Conservation (phyloP, 345 rosid species). For the Camelina neglecta region DNA sequence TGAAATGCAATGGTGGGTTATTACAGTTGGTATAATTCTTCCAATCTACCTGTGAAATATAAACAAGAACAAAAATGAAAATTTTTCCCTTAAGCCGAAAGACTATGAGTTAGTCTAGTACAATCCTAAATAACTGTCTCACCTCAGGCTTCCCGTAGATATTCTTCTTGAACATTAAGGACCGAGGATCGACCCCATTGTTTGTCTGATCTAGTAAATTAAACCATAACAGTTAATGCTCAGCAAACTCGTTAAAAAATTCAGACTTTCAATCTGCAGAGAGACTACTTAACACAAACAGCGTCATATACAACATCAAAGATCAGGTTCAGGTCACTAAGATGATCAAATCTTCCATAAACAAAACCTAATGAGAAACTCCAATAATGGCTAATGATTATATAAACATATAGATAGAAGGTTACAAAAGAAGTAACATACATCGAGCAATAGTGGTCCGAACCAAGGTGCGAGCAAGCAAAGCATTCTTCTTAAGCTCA, state of each 20-base stretch:
- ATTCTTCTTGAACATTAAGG: conserved; percentile 77
- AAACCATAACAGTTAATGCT: conserved; percentile 23
- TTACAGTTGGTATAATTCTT: conserved; percentile 40
- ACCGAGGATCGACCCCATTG: conserved; percentile 55
- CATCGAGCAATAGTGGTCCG: conserved; percentile 92
- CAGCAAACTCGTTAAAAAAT: conserved; percentile 1
- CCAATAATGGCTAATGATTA: neutral
- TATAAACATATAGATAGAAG: neutral
- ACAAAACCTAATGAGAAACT: neutral
- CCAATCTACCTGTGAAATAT: conserved; percentile 66
- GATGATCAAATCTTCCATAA: neutral
- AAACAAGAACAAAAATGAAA: neutral
- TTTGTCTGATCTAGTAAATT: conserved; percentile 63
- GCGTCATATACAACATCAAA: neutral
- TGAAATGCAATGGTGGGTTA: conserved; percentile 66
- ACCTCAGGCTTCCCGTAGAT: conserved; percentile 97
- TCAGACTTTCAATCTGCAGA: neutral
- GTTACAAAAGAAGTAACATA: conserved; percentile 33
- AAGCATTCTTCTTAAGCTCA: conserved; percentile 66
- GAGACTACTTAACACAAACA: neutral
- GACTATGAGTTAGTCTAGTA: neutral
- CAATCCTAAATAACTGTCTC: conserved; percentile 32
- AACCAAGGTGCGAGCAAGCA: conserved; percentile 79
- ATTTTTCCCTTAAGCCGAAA: neutral
- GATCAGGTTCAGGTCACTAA: neutral